A percentile compares a stretch with the other conserved stretches of the same genome.
These are phyloP conservation scores for Hypoxylon sp. DNA, from an alignment of 2,329 filamentous ascomycete species.

Conservation along the genomic window DNA sequence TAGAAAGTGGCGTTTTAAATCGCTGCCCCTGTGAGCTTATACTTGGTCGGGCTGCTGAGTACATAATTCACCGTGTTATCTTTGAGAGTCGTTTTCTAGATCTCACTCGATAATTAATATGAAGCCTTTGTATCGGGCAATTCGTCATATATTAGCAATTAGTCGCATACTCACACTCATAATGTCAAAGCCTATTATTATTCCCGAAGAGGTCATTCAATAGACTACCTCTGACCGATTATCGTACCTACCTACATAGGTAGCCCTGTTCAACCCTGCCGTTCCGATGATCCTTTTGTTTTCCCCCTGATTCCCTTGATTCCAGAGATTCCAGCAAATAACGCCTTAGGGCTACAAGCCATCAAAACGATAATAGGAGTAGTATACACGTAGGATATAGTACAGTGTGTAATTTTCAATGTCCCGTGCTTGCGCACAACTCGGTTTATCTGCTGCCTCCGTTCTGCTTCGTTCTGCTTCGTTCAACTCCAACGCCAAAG, in stretches of 20 bases:
- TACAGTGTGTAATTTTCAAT: conserved; percentile 11
- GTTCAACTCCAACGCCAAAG: not conserved
- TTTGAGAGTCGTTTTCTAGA: too few relatives aligned
- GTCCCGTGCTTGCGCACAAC: conserved; percentile 35
- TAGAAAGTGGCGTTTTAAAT: conserved; percentile 3
- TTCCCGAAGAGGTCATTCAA: not conserved
- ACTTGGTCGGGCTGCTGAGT: not conserved
- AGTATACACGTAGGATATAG: conserved; percentile 26
- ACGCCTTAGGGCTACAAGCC: conserved; percentile 5
- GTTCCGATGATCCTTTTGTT: conserved; percentile 1
- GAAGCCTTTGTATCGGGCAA: too few relatives aligned
- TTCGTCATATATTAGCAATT: not conserved
- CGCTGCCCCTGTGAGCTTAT: conserved; percentile 7
- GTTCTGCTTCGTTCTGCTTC: not conserved
- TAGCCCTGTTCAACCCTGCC: not conserved
- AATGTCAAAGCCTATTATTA: not conserved
- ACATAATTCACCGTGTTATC: too few relatives aligned
- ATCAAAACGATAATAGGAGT: conserved; percentile 14
- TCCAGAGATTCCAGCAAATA: conserved; percentile 1
- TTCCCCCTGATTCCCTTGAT: not conserved
- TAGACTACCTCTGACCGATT: not conserved
- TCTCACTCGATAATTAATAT: too few relatives aligned
- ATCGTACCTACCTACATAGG: not conserved
- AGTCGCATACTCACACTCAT: not conserved
- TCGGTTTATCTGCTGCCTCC: conserved; percentile 19